phyloP scores from a whole-genome alignment of 2,329 filamentous ascomycete species.

The Fusarium sp. region DNA sequence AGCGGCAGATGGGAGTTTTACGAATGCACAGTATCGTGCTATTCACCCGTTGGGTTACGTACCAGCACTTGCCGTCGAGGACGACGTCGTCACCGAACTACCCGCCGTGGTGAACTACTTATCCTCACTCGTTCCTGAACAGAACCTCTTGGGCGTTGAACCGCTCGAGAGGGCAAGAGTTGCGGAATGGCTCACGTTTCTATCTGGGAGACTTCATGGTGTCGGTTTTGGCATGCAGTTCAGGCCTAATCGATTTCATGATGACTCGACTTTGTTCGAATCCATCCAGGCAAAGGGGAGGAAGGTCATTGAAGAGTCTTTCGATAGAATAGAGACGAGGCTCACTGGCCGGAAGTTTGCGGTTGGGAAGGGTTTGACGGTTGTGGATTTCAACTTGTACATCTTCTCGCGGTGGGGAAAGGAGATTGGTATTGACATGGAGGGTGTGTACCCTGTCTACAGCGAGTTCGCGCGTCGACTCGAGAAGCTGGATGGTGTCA shows the following conservation, averaged over 20 bases:
- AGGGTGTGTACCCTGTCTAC: constrained; percentile 18
- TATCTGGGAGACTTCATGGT: constrained; percentile 53
- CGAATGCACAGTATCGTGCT: constrained; percentile 47
- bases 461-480: background rate
- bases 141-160: constrained; percentile 41
- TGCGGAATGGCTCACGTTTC: constrained; percentile 53
- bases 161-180: constrained; percentile 45
- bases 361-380: constrained; percentile 28
- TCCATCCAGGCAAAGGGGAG: constrained; percentile 19
- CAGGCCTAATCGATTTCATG: constrained; percentile 49
- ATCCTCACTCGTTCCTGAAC: constrained; percentile 40
- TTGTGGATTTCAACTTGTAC: constrained; percentile 41
- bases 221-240: constrained; percentile 47
- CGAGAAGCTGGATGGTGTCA: constrained; percentile 24
- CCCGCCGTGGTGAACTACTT: constrained; percentile 54
- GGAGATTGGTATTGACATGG: constrained; percentile 20
- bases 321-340: constrained; percentile 16
- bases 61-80: constrained; percentile 50
- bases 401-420: constrained; percentile 41
- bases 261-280: constrained; percentile 31
- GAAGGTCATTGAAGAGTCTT: background rate
- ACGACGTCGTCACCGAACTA: constrained; percentile 52
- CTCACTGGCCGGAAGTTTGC: background rate
- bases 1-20: constrained; percentile 53
- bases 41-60: constrained; percentile 53